Base-by-base conservation (phyloP, 192 early-diverging fungal species). In the Rhizophagus sp. region DNA sequence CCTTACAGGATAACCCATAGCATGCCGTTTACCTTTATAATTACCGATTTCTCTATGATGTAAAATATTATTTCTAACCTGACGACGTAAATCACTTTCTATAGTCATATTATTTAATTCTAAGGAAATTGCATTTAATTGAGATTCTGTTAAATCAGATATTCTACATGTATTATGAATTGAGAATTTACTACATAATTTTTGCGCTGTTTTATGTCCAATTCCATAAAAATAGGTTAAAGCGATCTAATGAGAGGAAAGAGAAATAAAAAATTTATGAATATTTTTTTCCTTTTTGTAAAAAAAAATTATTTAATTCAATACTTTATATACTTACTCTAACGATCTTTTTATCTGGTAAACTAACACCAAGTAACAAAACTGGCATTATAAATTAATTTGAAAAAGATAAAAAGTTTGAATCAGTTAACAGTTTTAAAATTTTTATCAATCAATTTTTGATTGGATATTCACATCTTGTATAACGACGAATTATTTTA, bases 101-200 rank as follows among this genome's bases (percentile, higher is more conserved):
- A 99, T 90, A 41, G 87, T 94, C 96, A 97, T 97, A 27, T 90
- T 90, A 64, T 95, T 93, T 75, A 99, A 89, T 63, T 95, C 85
- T n/a, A 88, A 85, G 6, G 95, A 94, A 5, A 99, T 87, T 83
- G 94, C 87, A 70, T 95, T 96, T 80, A 97, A 84, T 84, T 99
- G 95, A 30, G 87, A 83, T 85, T 99, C 97, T 30, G 90, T 90
- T 12, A 99, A 88, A 81, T 99, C 96, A 75, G 87, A 82, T n/a
- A 99, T 89, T 79, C 94, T 93, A 91, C 93, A 94, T 44, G 91
- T 89, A 49, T 89, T 89, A 87, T 97, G 95, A 83, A 99, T 93
- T 12, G 92, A 89, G 3, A 99, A 89, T 62, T 90, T 84, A 76
- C 94, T 90, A 81, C 96, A 96, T 64, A 99, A 85, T 79, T 89